Evolutionary conservation across 2,329 filamentous ascomycete species (phyloP).

Genomic region (Epichloe uncinata): DNA sequence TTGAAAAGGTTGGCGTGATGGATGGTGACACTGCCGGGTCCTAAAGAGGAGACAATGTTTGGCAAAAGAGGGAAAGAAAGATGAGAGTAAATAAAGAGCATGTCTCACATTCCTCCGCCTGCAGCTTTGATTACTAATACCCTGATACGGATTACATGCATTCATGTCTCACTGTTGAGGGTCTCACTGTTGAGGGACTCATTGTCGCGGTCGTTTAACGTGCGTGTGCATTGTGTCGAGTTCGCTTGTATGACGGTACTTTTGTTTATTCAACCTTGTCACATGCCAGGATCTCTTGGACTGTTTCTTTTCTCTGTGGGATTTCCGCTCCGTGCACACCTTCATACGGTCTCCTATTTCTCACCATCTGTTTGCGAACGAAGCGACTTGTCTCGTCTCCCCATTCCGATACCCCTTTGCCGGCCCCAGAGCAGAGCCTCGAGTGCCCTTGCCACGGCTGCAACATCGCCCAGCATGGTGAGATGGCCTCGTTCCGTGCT

Average conservation of each 20-base stretch:
- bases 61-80: no score
- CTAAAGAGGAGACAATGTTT: no score
- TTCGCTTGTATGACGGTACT: not conserved
- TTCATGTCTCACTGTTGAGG: no score
- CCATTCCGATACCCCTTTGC: slow-evolving; percentile 58
- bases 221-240: not conserved
- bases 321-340: no score
- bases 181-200: not conserved
- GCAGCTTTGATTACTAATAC: no score
- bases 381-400: slow-evolving; percentile 14
- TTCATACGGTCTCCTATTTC: no score
- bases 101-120: no score
- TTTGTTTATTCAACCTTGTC: not conserved
- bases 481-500: slow-evolving; percentile 79
- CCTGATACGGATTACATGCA: no score
- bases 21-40: no score
- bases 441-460: slow-evolving; percentile 64
- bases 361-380: no score
- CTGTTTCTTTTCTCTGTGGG: not conserved
- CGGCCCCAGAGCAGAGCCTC: slow-evolving; percentile 54
- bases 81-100: no score
- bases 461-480: slow-evolving; percentile 71
- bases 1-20: no score
- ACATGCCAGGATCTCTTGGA: not conserved
- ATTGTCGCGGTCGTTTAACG: not conserved